These are phyloP conservation scores for Phellinidium pouzarii DNA, from an alignment of 1,284 basidiomycete species.

Conservation along the genomic window DNA sequence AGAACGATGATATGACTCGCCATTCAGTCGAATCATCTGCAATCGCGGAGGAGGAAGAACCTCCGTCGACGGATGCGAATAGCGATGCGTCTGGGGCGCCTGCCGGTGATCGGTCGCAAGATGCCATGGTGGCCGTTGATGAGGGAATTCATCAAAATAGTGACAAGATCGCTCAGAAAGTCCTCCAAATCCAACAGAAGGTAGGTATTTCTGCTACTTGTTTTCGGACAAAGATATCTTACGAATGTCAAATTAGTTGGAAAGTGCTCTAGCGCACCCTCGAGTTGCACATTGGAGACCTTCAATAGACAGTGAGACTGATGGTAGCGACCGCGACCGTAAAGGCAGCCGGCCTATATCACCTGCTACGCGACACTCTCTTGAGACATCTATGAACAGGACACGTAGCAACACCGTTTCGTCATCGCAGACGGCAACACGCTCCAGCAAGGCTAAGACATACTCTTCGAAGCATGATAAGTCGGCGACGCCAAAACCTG, in stretches of 20 bases:
- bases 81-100: slow-evolving; percentile 36
- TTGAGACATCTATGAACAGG: slow-evolving; percentile 7
- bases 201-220: slow-evolving; percentile 29
- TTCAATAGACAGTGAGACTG: slow-evolving; percentile 18
- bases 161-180: slow-evolving; percentile 77
- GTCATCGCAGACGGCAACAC: slow-evolving; percentile 22
- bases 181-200: slow-evolving; percentile 78
- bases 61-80: slow-evolving; percentile 20
- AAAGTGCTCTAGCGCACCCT: slow-evolving; percentile 51
- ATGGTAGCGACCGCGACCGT: slow-evolving; percentile 13
- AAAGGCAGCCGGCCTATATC: slow-evolving; percentile 5
- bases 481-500: slow-evolving; percentile 21
- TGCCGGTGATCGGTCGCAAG: slow-evolving; percentile 49
- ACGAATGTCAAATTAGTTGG: slow-evolving; percentile 44
- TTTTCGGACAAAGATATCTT: background rate
- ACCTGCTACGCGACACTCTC: slow-evolving; percentile 1
- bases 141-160: slow-evolving; percentile 77
- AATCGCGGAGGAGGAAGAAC: slow-evolving; percentile 30
- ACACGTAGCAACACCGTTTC: slow-evolving; percentile 21
- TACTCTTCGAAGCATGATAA: slow-evolving; percentile 9
- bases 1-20: slow-evolving; percentile 38
- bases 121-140: slow-evolving; percentile 76
- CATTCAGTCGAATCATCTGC: slow-evolving; percentile 25
- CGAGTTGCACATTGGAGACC: slow-evolving; percentile 11
- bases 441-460: slow-evolving; percentile 6